Percentiles rank a stretch among this genome's conserved stretches.
phyloP scores from a whole-genome alignment of 1,139 yeast genomes.

The Diutina pseudorugosa region DNA sequence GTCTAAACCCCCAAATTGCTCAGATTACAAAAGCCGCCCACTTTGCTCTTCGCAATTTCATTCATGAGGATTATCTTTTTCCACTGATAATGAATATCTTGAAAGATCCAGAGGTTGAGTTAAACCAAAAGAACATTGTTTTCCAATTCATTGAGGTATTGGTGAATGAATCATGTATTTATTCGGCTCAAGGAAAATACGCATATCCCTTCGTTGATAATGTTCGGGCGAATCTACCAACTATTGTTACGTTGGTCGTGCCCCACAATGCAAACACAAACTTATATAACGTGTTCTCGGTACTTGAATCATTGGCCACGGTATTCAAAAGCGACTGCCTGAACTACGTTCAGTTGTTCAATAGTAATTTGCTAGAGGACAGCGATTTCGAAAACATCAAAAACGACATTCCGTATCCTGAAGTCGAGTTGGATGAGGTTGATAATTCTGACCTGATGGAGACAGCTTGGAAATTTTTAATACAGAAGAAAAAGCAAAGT shows the following conservation, averaged over 20 bases:
- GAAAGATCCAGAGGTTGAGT: conserved; percentile 31
- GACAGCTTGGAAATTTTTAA: conserved; percentile 37
- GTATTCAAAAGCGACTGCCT: conserved; percentile 20
- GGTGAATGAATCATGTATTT: conserved; percentile 23
- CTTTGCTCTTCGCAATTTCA: conserved; percentile 47
- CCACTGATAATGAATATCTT: conserved; percentile 61
- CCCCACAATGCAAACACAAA: conserved; percentile 38
- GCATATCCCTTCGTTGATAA: conserved; percentile 36
- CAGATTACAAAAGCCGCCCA: conserved; percentile 43
- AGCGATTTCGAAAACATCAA: conserved; percentile 25
- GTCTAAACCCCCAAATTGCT: conserved; percentile 51
- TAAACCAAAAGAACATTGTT: conserved; percentile 54
- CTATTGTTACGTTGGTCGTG: conserved; percentile 39
- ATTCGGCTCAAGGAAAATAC: conserved; percentile 21
- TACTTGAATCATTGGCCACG: conserved; percentile 27
- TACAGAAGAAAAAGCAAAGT: conserved; percentile 36
- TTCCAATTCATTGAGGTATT: conserved; percentile 60
- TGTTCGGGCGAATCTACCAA: conserved; percentile 28
- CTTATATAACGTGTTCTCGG: conserved; percentile 29
- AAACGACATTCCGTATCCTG: conserved; percentile 23
- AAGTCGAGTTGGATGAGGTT: conserved; percentile 14
- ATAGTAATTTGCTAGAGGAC: conserved; percentile 17
- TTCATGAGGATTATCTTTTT: conserved; percentile 59
- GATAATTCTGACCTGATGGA: conserved; percentile 18
- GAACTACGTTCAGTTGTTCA: conserved; percentile 17